Evolutionary conservation across 2,329 filamentous ascomycete genomes (phyloP), one percentile per base, ranked within the genome.

Genomic region (Daldinia eschscholtzii): DNA sequence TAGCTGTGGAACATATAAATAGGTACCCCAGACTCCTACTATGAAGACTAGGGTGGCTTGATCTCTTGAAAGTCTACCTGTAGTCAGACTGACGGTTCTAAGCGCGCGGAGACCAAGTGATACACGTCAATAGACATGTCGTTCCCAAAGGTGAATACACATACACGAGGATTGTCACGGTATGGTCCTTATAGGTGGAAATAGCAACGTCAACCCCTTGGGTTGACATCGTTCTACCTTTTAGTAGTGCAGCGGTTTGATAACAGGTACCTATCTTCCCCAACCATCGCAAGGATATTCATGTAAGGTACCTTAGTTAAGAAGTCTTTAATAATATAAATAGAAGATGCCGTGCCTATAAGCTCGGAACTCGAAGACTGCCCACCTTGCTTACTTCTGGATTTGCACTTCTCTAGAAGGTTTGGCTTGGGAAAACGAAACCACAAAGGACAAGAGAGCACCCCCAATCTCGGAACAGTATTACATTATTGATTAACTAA

Each of bases 401-500:
- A 46, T 18, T 2, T 15, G 42, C 42, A 15, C 20, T 13, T 48
- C 2, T 5, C 26, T 9, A 13, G 3, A 7, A 13, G 2, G 7
- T 10, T 20, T 44, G 18, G 5, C 23, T 15, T 28, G 6, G 1
- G 44, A 48, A 28, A 48, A 10, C 6, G 26, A 28, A 48, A 13
- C 12, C 2, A 3, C 10, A 26, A 15, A 26, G 13, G 20, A 15
- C 4, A 28, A 28, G 44, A 28, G 1, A 28, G 26, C 13, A 2
- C 26, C 7, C 13, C 44, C n/a, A n/a, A 9, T 6, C 13, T 28
- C 10, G 23, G 23, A 28, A 48, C 3, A 48, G 10, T 28, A 28
- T 48, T 28, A 48, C 4, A 15, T 48, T 48, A 48, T 26, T 28
- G 26, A 48, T 48, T 28, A 48, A 48, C 23, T 48, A 48, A 12